A percentile compares a stretch with the other conserved stretches of the same genome.
These are phyloP conservation scores for Claviceps cyperi DNA, from an alignment of 2,329 filamentous ascomycete genomes.

Conservation along the genomic window DNA sequence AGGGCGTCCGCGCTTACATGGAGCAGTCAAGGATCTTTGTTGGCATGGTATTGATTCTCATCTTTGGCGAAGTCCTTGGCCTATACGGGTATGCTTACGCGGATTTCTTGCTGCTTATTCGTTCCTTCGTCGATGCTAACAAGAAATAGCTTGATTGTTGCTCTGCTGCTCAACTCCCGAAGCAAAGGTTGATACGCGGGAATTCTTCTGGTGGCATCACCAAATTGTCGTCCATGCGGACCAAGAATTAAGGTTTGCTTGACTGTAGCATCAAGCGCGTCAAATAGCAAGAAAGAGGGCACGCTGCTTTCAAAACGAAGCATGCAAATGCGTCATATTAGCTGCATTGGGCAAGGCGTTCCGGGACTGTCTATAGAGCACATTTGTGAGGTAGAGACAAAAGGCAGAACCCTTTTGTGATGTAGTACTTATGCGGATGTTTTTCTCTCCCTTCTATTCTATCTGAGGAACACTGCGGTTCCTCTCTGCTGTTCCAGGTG, in stretches of 20 bases:
- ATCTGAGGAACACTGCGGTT: no score
- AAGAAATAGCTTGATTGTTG: slow-evolving; percentile 63
- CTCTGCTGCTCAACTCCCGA: slow-evolving; percentile 84
- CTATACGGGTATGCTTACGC: slow-evolving; percentile 66
- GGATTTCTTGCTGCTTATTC: not conserved
- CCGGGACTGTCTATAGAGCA: slow-evolving; percentile 21
- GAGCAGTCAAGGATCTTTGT: slow-evolving; percentile 91
- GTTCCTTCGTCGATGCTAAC: not conserved
- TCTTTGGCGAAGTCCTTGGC: slow-evolving; percentile 95
- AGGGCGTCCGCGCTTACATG: slow-evolving; percentile 90
- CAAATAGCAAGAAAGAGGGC: not conserved
- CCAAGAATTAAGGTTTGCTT: not conserved
- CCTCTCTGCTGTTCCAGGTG: no score
- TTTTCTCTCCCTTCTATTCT: not conserved
- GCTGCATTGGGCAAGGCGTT: slow-evolving; percentile 26
- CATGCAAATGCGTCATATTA: slow-evolving; percentile 7
- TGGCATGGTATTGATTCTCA: slow-evolving; percentile 95
- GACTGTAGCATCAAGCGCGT: not conserved
- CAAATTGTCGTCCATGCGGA: not conserved
- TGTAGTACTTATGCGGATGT: not conserved
- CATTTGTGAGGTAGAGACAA: slow-evolving; percentile 10
- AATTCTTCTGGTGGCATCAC: not conserved
- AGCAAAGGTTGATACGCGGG: slow-evolving; percentile 40
- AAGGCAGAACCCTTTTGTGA: not conserved
- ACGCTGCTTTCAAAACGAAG: not conserved